Percentiles rank a stretch among this genome's conserved stretches.
Conservation (phyloP, 225 moss, liverwort and hornwort species). For the Sphagnum contortum region DNA sequence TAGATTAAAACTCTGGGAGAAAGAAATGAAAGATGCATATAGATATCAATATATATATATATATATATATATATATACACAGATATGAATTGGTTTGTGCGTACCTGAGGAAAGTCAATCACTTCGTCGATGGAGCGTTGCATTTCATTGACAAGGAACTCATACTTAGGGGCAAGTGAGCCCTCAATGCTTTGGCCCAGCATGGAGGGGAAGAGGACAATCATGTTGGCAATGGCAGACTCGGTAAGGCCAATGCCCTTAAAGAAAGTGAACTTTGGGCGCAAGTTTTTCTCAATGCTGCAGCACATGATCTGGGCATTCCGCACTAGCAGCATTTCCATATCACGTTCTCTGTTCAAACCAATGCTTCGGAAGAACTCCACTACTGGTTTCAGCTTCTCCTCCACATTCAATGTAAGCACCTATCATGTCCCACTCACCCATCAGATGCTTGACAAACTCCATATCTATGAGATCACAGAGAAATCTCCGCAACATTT, state of each 20-base stretch:
- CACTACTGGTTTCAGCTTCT: conserved; percentile 67
- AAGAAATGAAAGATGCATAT: no score
- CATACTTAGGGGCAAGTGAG: conserved; percentile 53
- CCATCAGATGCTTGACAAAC: conserved; percentile 5
- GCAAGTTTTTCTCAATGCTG: conserved; percentile 73
- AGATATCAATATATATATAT: neutral
- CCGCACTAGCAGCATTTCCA: conserved; percentile 53
- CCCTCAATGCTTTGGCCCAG: conserved; percentile 73
- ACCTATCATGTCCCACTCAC: conserved; percentile 36
- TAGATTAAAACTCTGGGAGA: neutral
- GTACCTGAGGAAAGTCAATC: conserved; percentile 66
- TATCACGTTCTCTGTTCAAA: conserved; percentile 63
- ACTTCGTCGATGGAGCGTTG: conserved; percentile 56
- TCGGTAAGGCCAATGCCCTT: conserved; percentile 43
- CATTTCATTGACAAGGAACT: conserved; percentile 58
- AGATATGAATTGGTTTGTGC: neutral
- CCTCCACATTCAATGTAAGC: conserved; percentile 68
- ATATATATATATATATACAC: neutral
- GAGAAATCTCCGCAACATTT: no score
- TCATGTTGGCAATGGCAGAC: conserved; percentile 59
- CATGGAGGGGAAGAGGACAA: conserved; percentile 80
- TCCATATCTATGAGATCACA: no score
- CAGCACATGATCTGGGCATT: conserved; percentile 80
- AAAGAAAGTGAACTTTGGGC: conserved; percentile 61
- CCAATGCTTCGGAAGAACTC: conserved; percentile 75